These are phyloP conservation scores for Populus hybrid DNA, from an alignment of 441 rosid species.

Conservation along the genomic window DNA sequence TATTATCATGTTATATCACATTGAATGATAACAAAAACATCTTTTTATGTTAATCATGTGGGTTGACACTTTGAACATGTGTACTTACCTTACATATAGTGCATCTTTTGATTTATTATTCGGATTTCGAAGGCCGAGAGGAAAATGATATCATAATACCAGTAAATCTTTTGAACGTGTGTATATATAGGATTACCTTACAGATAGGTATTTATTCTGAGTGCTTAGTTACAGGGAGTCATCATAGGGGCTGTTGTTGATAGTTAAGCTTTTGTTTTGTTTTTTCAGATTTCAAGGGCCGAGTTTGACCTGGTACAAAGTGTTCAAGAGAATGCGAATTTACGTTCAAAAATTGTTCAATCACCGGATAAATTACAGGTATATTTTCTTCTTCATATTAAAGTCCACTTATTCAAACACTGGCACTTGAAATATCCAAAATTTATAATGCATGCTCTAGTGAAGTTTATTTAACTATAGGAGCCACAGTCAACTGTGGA, in stretches of 20 bases:
- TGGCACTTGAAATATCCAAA: background rate
- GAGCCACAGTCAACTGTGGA: background rate
- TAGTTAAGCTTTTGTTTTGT: conserved; percentile 12
- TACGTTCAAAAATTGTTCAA: conserved; percentile 80
- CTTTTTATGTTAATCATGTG: background rate
- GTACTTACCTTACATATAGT: background rate
- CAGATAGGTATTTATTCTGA: background rate
- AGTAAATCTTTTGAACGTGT: background rate
- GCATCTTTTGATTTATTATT: background rate
- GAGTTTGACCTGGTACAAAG: conserved; percentile 78
- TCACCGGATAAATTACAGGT: conserved; percentile 98
- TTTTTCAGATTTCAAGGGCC: conserved; percentile 62
- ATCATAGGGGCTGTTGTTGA: conserved; percentile 8
- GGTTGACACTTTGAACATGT: background rate
- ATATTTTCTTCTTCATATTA: background rate
- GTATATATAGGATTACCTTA: background rate
- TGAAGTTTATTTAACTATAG: background rate
- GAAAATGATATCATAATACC: background rate
- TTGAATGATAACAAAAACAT: background rate
- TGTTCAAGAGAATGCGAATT: conserved; percentile 77
- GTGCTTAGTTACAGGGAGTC: background rate
- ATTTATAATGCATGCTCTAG: background rate
- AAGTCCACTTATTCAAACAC: background rate
- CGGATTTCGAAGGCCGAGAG: background rate
- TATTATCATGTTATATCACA: background rate